Base-by-base conservation (phyloP, 352 stramenopile species). In the Phytopythium ostracodes region DNA sequence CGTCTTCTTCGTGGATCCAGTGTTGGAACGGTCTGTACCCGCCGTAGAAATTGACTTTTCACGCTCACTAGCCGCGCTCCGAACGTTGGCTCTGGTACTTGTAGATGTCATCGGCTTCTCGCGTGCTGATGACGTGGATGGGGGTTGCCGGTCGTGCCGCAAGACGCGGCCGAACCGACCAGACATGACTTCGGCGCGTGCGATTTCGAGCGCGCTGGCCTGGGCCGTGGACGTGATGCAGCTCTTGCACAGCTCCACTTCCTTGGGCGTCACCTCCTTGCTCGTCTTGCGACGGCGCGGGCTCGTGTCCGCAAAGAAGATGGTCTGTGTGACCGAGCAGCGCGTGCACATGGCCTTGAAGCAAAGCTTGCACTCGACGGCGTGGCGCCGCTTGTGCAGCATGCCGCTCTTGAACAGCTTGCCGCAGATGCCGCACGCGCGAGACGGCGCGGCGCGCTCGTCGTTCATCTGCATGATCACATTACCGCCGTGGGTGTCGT, bases 361-460 rank as follows among this genome's bases (percentile, higher is more conserved):
- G 63, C 77, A 87, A 14, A 84, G 61, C 50, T 83, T 71, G 56
- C 77, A 85, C 64, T 73, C 54, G 6, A 75, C 43, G 50, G 62
- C 70, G 29, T 77, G 64, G 38, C 70, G 64, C 42, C n/a, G 8
- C 40, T 60, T 60, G 40, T 66, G 61, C 35, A 80, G 71, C 5
- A 66, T 56, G 33, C 69, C 64, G 40, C 53, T 65, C 27, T 59
- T 49, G 51, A 87, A 84, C 0, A 49, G 64, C 31, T 81, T 80
- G 33, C 43, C 67, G 68, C 77, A 87, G 49, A 83, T 64, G 46
- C 65, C 71, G 65, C 77, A 87, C 7, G 40, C 44, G 36, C 68
- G 62, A 11, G 64, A 59, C 11, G 67, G 52, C 54, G 64, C 69
- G 1, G 35, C 46, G 31, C 68, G 70, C 20, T 64, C 64, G 2